A percentile compares a stretch with the other conserved stretches of the same genome.
phyloP scores from a whole-genome alignment of 192 early-diverging fungal genomes.

The Gaertneriomyces semiglobifer region DNA sequence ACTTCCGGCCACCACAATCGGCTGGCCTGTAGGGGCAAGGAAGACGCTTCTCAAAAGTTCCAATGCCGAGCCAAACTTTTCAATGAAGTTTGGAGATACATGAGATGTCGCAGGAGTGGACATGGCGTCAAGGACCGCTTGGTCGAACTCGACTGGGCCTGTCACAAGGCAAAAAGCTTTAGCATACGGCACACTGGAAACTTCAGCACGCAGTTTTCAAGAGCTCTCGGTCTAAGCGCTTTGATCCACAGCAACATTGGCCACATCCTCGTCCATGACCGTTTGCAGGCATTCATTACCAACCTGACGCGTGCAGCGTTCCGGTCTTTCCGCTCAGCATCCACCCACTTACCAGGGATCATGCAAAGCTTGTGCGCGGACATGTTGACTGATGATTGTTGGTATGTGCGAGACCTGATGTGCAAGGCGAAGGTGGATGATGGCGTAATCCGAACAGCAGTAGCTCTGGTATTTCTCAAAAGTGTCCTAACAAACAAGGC shows the following conservation, averaged over 20 bases:
- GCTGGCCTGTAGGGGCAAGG: constrained; percentile 76
- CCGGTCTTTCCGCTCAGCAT: no score
- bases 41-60: constrained; percentile 80
- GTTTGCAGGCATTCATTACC: not conserved
- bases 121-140: constrained; percentile 76
- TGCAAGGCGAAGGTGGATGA: no score
- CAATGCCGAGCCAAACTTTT: constrained; percentile 81
- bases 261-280: not conserved
- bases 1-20: constrained; percentile 90
- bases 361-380: constrained; percentile 74
- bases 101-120: constrained; percentile 88
- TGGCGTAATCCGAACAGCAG: no score
- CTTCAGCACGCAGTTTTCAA: no score
- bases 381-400: not conserved
- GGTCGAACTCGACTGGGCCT: constrained; percentile 94
- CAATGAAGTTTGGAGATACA: constrained; percentile 85
- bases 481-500: no score
- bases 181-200: not conserved
- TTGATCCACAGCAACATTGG: no score
- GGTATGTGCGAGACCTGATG: no score
- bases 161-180: constrained; percentile 1
- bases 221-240: not conserved
- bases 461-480: no score
- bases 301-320: not conserved
- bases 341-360: constrained; percentile 71